Evolutionary conservation across 108 stramenopile species (phyloP).

Genomic region (Cyclostephanos tholiformis): DNA sequence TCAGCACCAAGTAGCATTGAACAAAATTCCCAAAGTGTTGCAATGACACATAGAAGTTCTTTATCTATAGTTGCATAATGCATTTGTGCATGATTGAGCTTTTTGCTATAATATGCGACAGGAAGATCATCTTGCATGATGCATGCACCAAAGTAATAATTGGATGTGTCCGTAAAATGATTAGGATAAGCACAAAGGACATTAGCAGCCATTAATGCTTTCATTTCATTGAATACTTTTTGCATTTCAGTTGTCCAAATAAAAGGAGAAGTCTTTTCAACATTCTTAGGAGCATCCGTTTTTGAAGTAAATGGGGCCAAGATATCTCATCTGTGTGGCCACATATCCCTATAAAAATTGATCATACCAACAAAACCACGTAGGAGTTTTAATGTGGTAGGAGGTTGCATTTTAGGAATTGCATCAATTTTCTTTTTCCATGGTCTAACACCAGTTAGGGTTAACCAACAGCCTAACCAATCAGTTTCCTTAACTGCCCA

Average conservation of each 20-base stretch:
- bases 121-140: slow-evolving; percentile 52
- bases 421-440: too few species aligned
- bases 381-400: slow-evolving; percentile 32
- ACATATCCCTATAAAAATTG: slow-evolving; percentile 46
- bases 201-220: too few species aligned
- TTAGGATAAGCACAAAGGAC: too few species aligned
- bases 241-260: slow-evolving; percentile 3
- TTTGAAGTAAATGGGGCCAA: neutral
- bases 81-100: slow-evolving; percentile 40
- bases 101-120: too few species aligned
- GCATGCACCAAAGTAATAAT: slow-evolving; percentile 45
- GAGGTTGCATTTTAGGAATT: slow-evolving; percentile 26
- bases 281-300: slow-evolving; percentile 2
- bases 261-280: neutral
- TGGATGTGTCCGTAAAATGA: slow-evolving; percentile 50
- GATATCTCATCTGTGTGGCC: slow-evolving; percentile 5
- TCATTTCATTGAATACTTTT: too few species aligned
- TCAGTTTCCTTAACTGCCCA: too few species aligned
- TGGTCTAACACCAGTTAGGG: too few species aligned
- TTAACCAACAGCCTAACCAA: too few species aligned
- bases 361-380: slow-evolving; percentile 52
- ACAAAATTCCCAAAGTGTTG: slow-evolving; percentile 48
- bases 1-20: too few species aligned
- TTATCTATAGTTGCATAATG: slow-evolving; percentile 52
- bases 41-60: slow-evolving; percentile 48